Conservation (phyloP, 2,329 filamentous ascomycete species). For the Setomelanomma holmii region DNA sequence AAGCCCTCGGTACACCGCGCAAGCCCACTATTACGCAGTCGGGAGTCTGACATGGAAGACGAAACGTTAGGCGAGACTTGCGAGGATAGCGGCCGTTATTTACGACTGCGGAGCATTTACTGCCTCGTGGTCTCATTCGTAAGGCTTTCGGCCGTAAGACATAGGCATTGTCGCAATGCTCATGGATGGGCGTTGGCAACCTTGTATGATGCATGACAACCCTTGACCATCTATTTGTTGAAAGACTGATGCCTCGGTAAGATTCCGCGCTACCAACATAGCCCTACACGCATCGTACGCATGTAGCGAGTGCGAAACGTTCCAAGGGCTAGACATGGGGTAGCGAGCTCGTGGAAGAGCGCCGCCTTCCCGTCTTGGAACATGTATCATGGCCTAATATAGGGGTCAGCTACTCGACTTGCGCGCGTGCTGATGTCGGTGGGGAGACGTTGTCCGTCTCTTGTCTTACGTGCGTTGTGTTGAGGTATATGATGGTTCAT, state of each 20-base stretch:
- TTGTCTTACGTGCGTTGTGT: not conserved
- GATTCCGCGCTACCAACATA: not conserved
- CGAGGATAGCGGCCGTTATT: not conserved
- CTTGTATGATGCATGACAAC: not conserved
- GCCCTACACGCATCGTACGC: not conserved
- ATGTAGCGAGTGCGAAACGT: not conserved
- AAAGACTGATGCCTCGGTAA: not conserved
- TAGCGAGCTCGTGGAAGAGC: constrained; percentile 22
- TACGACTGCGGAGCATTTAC: not conserved
- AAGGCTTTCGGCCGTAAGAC: constrained; percentile 10
- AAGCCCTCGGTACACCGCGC: not conserved
- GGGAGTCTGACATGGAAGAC: not conserved
- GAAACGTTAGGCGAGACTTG: not conserved
- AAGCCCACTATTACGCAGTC: constrained; percentile 1
- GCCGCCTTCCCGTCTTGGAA: constrained; percentile 9
- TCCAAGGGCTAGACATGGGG: constrained; percentile 10
- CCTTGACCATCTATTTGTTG: not conserved
- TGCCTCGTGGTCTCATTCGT: not conserved
- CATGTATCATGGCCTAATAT: not conserved
- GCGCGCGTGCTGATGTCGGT: too few species aligned
- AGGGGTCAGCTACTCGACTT: not conserved
- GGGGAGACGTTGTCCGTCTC: too few species aligned
- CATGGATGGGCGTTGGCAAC: not conserved
- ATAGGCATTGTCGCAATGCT: not conserved
- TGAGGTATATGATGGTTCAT: not conserved